phyloP scores from a whole-genome alignment of 768 basidiomycete species.

The Calocybe indica region DNA sequence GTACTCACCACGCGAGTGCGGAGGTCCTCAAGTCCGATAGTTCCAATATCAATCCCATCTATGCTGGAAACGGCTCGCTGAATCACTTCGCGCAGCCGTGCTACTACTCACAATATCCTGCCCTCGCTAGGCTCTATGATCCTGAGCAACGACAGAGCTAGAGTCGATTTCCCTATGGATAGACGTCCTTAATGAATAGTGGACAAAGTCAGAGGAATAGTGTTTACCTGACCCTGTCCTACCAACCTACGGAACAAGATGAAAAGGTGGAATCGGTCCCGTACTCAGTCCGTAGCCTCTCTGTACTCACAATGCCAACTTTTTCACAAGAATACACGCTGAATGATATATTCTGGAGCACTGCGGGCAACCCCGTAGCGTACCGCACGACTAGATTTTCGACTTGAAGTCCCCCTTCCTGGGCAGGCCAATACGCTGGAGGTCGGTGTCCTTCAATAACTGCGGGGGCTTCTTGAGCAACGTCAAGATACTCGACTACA shows the following conservation, averaged over 20 bases:
- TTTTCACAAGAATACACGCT: constrained; percentile 56
- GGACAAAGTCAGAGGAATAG: not conserved
- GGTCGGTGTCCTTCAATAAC: constrained; percentile 48
- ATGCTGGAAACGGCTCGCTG: constrained; percentile 29
- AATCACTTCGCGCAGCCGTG: not conserved
- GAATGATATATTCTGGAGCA: constrained; percentile 54
- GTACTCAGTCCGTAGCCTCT: not conserved
- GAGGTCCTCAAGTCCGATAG: constrained; percentile 64
- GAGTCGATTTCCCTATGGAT: constrained; percentile 45
- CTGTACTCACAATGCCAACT: constrained; percentile 52
- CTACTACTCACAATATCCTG: constrained; percentile 43
- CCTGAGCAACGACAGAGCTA: constrained; percentile 52
- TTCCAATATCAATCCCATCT: constrained; percentile 65
- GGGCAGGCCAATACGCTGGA: constrained; percentile 72
- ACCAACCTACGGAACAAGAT: constrained; percentile 40
- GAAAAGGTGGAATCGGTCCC: not conserved
- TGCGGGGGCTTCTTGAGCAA: constrained; percentile 64
- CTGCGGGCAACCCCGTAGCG: constrained; percentile 54
- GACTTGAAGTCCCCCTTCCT: constrained; percentile 48
- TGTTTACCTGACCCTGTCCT: constrained; percentile 57
- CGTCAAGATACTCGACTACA: constrained; percentile 62
- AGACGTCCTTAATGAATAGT: not conserved
- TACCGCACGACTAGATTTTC: constrained; percentile 59
- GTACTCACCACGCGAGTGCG: constrained; percentile 53
- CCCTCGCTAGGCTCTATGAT: constrained; percentile 58